Evolutionary conservation across 108 stramenopile genomes (phyloP), one percentile per base, ranked within the genome.

Genomic region (Cyclostephanos invisitatus): DNA sequence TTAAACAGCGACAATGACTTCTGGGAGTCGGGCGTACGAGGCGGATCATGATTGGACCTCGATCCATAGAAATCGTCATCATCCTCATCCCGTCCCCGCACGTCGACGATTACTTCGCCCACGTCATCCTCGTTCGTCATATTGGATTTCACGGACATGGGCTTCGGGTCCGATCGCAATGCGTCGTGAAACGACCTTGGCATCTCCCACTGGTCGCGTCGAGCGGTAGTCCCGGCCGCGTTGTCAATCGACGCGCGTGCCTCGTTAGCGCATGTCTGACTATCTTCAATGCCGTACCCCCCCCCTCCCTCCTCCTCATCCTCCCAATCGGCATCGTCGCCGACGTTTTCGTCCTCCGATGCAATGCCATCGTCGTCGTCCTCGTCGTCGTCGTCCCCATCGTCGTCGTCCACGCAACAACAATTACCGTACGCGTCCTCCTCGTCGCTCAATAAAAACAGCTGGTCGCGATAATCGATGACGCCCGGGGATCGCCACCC

Each of bases 371-470:
- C 70, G 9, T 69, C 47, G 5, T 72, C 56, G 32, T 64, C 72
- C 17, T 47, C 49, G 14, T 29, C 32, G 21, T 75, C 79, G 24
- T 69, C 74, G 28, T 80, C 74, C 20, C 58, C 42, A 8, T 67
- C 64, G 14, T 72, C 72, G 1, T 77, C 65, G 22, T 73, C 21
- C 11, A 27, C 64, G 10, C 53, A 71, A 14, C 27, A 25, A 25
- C 50, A 75, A 24, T 72, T 65, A 7, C 85, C 90, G 74, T 83
- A 91, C 12, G 88, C 92, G 10, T 67, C 59, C 54, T 90, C 89
- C 36, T 87, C 87, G 70, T 93, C 88, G 32, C 87, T 91, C 53
- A 83, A 87, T 36, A 91, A 73, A 68, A 93, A 93, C 11, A 93
- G 72, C 61, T 93, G 89, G 62, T 91, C 89, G n/a, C 92, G 87